Evolutionary conservation across 768 basidiomycete genomes (phyloP).

Genomic region (Trametes sanguinea): DNA sequence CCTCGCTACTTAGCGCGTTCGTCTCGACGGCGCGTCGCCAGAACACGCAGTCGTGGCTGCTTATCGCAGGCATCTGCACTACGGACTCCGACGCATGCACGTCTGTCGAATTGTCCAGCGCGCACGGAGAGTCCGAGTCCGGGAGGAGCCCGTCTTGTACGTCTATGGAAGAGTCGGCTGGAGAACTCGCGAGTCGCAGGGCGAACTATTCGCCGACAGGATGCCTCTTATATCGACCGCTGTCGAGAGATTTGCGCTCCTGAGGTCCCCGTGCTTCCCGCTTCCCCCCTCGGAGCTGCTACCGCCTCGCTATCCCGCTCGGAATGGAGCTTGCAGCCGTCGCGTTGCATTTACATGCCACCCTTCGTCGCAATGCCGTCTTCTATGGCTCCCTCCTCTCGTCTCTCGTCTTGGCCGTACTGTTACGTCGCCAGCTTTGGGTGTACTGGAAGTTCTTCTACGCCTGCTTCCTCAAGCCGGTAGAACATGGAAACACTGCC

Average conservation of each 20-base stretch:
- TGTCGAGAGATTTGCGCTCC: not conserved
- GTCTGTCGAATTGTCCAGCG: not conserved
- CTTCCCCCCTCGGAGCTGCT: not conserved
- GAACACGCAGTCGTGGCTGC: not conserved
- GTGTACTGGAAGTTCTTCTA: slow-evolving; percentile 21
- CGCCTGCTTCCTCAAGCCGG: slow-evolving; percentile 23
- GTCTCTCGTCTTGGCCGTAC: not conserved
- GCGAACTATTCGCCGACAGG: not conserved
- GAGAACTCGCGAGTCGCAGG: slow-evolving; percentile 1
- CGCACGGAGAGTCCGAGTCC: not conserved
- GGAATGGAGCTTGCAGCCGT: not conserved
- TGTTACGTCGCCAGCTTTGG: slow-evolving; percentile 2
- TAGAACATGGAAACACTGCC: slow-evolving; percentile 10
- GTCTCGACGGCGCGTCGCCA: not conserved
- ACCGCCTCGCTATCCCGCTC: not conserved
- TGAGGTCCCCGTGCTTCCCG: not conserved
- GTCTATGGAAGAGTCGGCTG: slow-evolving; percentile 13
- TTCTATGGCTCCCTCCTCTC: slow-evolving; percentile 5
- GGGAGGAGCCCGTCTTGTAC: slow-evolving; percentile 1
- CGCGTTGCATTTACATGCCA: not conserved
- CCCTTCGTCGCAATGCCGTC: not conserved
- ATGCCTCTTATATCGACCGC: slow-evolving; percentile 15
- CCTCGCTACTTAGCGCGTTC: not conserved
- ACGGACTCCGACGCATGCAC: slow-evolving; percentile 20
- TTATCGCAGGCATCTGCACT: slow-evolving; percentile 11